Conservation (phyloP, 192 early-diverging fungal species). For the Rhizoclosmatium globosum region DNA sequence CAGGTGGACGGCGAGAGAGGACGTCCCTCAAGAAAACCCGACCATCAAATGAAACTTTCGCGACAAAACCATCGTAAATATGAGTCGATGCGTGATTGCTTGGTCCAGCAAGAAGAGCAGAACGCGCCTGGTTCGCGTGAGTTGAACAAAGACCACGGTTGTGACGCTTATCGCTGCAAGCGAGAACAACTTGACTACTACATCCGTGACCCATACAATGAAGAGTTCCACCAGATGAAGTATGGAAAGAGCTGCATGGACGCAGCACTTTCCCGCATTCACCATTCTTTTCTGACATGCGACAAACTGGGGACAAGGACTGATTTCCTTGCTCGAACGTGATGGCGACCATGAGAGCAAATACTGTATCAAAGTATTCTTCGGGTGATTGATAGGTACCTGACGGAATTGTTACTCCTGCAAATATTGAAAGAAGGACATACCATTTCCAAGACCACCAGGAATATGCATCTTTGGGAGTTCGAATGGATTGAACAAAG, state of each 20-base stretch:
- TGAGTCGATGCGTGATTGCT: constrained; percentile 36
- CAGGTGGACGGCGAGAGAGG: constrained; percentile 39
- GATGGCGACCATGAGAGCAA: constrained; percentile 41
- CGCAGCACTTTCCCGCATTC: constrained; percentile 48
- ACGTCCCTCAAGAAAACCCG: constrained; percentile 29
- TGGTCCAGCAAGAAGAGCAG: constrained; percentile 12
- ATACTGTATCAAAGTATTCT: constrained; percentile 44
- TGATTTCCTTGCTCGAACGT: constrained; percentile 44
- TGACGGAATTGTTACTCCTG: background rate
- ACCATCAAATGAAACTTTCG: constrained; percentile 37
- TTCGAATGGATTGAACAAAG: constrained; percentile 39
- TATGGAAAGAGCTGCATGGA: constrained; percentile 2
- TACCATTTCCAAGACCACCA: constrained; percentile 19
- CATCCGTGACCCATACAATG: constrained; percentile 29
- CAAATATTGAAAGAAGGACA: background rate
- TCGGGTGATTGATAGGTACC: constrained; percentile 35
- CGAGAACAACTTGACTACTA: constrained; percentile 5
- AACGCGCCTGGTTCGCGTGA: constrained; percentile 25
- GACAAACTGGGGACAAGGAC: constrained; percentile 38
- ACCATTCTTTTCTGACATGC: constrained; percentile 11
- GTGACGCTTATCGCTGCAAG: constrained; percentile 37
- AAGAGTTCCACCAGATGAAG: background rate
- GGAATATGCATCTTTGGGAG: constrained; percentile 39
- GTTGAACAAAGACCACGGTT: constrained; percentile 36
- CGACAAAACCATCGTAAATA: constrained; percentile 44